Percentiles rank a stretch among this genome's conserved stretches.
Conservation (phyloP, 2,329 filamentous ascomycete genomes). For the Aaosphaeria arxii region DNA sequence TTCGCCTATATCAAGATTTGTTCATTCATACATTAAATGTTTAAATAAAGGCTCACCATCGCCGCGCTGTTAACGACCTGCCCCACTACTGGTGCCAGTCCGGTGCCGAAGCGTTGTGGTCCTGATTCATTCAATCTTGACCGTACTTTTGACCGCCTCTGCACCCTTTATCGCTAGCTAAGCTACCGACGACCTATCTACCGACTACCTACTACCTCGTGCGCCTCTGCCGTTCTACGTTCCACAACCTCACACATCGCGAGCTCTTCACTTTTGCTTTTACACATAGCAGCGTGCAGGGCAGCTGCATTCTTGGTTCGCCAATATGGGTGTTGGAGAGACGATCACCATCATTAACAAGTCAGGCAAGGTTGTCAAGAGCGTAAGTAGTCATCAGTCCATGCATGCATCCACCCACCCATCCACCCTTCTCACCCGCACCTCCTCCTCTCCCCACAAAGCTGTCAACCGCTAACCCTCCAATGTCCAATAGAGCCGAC, state of each 20-base stretch:
- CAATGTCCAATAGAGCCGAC: conserved; percentile 67
- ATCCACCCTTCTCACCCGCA: not conserved
- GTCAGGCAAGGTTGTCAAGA: conserved; percentile 87
- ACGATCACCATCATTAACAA: conserved; percentile 88
- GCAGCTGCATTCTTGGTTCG: not conserved
- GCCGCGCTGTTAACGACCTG: too few relatives aligned
- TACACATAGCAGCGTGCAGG: conserved; percentile 9
- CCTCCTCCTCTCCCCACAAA: too few relatives aligned
- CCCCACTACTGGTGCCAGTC: too few relatives aligned
- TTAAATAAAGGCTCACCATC: too few relatives aligned
- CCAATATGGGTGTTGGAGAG: conserved; percentile 53
- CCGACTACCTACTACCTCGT: too few relatives aligned
- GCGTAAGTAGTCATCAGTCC: conserved; percentile 54
- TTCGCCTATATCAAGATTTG: too few relatives aligned
- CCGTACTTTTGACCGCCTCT: not conserved
- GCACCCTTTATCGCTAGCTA: not conserved
- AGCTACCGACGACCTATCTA: not conserved
- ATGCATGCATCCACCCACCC: conserved; percentile 17
- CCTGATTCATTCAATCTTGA: too few relatives aligned
- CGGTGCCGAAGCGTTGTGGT: too few relatives aligned
- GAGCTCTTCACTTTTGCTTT: not conserved
- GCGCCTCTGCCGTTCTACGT: conserved; percentile 3
- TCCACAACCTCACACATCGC: conserved; percentile 6
- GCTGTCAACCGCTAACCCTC: too few relatives aligned
- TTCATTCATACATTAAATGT: too few relatives aligned